Evolutionary conservation across 805 yeast genomes (phyloP).

Genomic region (Phaffomyces opuntiae): DNA sequence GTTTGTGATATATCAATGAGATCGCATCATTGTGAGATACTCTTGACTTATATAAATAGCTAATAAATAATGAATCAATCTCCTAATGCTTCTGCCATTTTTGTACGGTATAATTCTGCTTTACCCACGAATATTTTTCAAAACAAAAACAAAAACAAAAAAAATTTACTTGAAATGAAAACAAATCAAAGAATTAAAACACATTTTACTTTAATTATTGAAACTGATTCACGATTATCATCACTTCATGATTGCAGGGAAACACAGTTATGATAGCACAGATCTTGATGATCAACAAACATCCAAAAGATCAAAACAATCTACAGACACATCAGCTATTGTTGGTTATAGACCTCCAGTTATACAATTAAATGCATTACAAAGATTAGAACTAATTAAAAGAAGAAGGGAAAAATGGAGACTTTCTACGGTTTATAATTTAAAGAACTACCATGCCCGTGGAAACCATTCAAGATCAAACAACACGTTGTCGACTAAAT

Average conservation of each 20-base stretch:
- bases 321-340: not conserved
- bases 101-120: too few species aligned
- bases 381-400: constrained; percentile 20
- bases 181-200: too few species aligned
- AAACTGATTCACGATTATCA: too few species aligned
- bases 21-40: too few species aligned
- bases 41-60: too few species aligned
- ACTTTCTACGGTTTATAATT: constrained; percentile 17
- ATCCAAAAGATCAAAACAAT: not conserved
- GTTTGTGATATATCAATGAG: too few species aligned
- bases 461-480: not conserved
- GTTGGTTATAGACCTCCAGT: constrained; percentile 26
- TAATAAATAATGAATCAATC: too few species aligned
- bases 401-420: constrained; percentile 23
- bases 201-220: too few species aligned
- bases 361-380: constrained; percentile 20
- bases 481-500: not conserved
- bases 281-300: not conserved
- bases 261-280: not conserved
- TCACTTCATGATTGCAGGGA: too few species aligned
- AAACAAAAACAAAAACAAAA: not conserved
- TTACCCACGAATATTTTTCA: not conserved
- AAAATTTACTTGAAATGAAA: not conserved
- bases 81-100: too few species aligned
- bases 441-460: constrained; percentile 10